Percentiles rank a stretch among this genome's conserved stretches.
Conservation (phyloP, 768 basidiomycete genomes). For the Naganishia antarctica region DNA sequence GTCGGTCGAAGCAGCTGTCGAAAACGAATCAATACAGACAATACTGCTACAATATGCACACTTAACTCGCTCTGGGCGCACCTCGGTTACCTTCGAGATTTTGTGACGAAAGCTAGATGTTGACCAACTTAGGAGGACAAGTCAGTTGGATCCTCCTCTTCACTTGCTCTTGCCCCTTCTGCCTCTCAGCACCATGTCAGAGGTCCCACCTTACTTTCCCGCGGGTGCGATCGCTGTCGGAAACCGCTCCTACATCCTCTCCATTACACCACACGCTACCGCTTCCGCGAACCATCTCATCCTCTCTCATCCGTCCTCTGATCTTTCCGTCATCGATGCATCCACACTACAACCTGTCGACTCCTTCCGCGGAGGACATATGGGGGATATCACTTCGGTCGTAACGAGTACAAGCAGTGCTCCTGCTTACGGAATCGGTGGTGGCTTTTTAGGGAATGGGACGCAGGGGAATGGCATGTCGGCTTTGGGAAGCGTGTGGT, state of each 20-base stretch:
- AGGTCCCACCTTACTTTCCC: conserved; percentile 19
- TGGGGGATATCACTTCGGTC: conserved; percentile 35
- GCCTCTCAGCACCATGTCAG: too few relatives aligned
- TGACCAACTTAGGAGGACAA: too few relatives aligned
- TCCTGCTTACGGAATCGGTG: neutral
- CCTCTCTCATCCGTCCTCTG: conserved; percentile 43
- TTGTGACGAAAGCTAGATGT: too few relatives aligned
- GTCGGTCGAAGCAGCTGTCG: too few relatives aligned
- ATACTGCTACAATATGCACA: too few relatives aligned
- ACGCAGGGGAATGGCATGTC: conserved; percentile 3
- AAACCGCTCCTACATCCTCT: conserved; percentile 40
- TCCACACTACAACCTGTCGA: conserved; percentile 42
- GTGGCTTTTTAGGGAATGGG: conserved; percentile 27
- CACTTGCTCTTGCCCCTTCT: too few relatives aligned
- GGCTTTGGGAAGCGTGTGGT: conserved; percentile 33
- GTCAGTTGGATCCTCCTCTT: too few relatives aligned
- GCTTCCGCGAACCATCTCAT: conserved; percentile 39
- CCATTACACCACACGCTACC: conserved; percentile 36
- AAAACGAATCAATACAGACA: too few relatives aligned
- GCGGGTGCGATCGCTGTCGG: neutral
- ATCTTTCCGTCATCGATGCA: conserved; percentile 42
- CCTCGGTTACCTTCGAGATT: too few relatives aligned
- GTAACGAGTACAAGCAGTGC: conserved; percentile 21
- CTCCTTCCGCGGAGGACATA: conserved; percentile 39
- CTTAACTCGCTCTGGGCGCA: too few relatives aligned